phyloP scores from a whole-genome alignment of 331 rosid genomes.

The Stylosanthes scabra region DNA sequence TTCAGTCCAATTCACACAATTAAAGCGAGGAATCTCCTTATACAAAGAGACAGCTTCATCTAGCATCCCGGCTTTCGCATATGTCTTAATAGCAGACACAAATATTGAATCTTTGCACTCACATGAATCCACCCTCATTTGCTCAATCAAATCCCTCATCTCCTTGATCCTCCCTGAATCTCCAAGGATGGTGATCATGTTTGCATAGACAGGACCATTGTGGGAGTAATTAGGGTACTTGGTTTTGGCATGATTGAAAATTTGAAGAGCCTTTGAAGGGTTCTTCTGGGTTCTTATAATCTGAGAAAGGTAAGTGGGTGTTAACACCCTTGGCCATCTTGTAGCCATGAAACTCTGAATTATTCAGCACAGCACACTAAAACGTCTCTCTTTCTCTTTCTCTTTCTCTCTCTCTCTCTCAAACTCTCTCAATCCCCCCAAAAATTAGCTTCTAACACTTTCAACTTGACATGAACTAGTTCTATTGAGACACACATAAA shows the following conservation, averaged over 20 bases:
- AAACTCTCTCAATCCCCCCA: constrained; percentile 9
- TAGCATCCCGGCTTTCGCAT: constrained; percentile 55
- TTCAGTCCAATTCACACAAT: constrained; percentile 77
- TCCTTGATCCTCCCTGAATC: constrained; percentile 58
- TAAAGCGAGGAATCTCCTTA: constrained; percentile 61
- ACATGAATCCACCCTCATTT: constrained; percentile 76
- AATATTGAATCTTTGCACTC: constrained; percentile 79
- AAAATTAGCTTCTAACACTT: constrained; percentile 2
- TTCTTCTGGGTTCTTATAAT: constrained; percentile 72
- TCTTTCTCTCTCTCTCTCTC: too few relatives aligned
- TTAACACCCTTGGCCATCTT: constrained; percentile 86
- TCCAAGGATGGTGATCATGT: constrained; percentile 76
- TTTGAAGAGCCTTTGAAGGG: constrained; percentile 66
- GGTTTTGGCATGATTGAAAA: constrained; percentile 67
- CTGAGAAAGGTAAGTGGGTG: constrained; percentile 75
- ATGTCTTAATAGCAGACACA: constrained; percentile 69
- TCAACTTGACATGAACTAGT: background rate
- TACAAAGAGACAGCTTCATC: constrained; percentile 69
- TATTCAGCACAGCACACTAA: background rate
- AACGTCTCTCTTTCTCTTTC: constrained; percentile 23
- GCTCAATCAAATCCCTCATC: constrained; percentile 69
- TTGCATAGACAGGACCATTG: constrained; percentile 80
- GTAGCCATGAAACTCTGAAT: constrained; percentile 52
- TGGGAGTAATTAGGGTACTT: constrained; percentile 71
- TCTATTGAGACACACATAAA: background rate